These are phyloP conservation scores for Cotoneaster glaucophyllus DNA, from an alignment of 306 rosid genomes.

Conservation along the genomic window DNA sequence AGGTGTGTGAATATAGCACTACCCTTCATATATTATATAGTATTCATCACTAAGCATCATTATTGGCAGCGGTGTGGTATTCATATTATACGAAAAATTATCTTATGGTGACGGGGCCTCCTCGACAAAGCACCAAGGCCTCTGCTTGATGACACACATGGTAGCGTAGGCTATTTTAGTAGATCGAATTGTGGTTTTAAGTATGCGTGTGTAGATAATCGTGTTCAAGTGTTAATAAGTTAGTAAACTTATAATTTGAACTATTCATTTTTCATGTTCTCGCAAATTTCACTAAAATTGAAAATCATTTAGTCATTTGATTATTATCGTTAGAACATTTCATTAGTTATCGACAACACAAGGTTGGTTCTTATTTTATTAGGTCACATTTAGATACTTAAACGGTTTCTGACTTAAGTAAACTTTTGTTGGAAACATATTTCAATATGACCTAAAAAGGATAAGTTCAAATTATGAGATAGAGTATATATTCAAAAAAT, in stretches of 20 bases:
- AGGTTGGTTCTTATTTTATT: neutral
- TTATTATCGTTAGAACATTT: neutral
- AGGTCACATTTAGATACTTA: neutral
- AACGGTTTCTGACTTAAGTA: too few species aligned
- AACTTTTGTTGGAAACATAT: too few species aligned
- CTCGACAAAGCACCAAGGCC: neutral
- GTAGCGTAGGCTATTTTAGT: neutral
- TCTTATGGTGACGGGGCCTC: neutral
- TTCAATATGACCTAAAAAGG: neutral
- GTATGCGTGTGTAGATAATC: too few species aligned
- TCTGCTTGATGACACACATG: neutral
- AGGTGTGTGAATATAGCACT: too few species aligned
- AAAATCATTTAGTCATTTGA: too few species aligned
- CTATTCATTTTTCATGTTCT: too few species aligned
- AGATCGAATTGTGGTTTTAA: neutral
- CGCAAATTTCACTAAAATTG: too few species aligned
- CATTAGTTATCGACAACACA: neutral
- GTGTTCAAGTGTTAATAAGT: too few species aligned
- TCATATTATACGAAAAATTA: neutral
- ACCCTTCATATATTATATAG: neutral
- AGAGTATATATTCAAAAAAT: neutral
- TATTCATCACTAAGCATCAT: conserved; percentile 2
- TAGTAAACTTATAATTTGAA: neutral
- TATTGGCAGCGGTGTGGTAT: neutral
- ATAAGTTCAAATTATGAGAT: neutral